Base-by-base conservation (phyloP, 441 rosid species). In the Arabidopsis hybrid region DNA sequence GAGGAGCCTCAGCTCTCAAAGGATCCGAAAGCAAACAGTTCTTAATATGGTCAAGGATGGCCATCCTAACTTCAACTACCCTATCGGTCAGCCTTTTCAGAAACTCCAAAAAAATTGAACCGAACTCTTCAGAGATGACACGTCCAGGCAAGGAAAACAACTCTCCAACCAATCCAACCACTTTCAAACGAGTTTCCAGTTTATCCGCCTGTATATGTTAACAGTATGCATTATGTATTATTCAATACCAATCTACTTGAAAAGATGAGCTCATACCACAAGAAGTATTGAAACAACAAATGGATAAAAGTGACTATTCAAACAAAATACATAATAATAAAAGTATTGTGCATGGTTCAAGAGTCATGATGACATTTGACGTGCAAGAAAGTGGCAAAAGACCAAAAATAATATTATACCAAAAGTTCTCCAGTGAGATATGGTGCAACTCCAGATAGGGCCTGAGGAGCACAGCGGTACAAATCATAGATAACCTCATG, bases 381-480 rank as follows among this genome's bases (percentile, higher is more conserved):
- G 38, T 46, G 65, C 42, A 39, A 2, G 35, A 47, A 12, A 73
- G 49, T 65, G 29, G 50, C 29, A 40, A 57, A 31, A 67, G 53
- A 64, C 79, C 31, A 62, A 45, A 45, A 73, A 65, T 60, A 47
- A 45, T 45, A 55, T 42, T 63, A 83, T 93, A 96, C 99, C 99
- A 96, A 83, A 65, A 96, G 88, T 85, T 96, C 99, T 72, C 99
- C 99, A n/a, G 91, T 90, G 80, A 96, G 93, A 82, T 92, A 88
- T 10, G 99, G 97, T 60, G 92, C 83, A 69, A 90, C 96, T 81
- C 94, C 98, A 8, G 96, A 76, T 71, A 96, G 83, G 65, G 89
- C 81, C 80, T 92, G 96, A 72, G 99, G 98, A 66, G 98, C 97
- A 83, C 97, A 91, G 65, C 79, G 73, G 81, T 89, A 91, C 67